phyloP scores from a whole-genome alignment of 148 eudicot species.

The Rhododendron ferrugineum region DNA sequence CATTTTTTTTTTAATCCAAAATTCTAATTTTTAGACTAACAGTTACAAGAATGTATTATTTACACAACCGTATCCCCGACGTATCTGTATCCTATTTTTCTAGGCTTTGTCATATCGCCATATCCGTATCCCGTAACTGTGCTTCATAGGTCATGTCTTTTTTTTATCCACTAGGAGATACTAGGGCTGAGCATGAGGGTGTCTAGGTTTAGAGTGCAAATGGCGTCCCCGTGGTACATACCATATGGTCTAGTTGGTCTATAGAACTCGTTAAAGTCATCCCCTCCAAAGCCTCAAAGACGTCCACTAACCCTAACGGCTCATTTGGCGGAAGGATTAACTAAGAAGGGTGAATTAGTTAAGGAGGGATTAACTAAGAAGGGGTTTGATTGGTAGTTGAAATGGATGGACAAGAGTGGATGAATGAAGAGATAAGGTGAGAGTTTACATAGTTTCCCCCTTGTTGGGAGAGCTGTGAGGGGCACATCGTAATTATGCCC shows the following conservation, averaged over 20 bases:
- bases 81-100: too few species aligned
- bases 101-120: not conserved
- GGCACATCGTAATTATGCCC: not conserved
- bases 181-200: not conserved
- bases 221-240: not conserved
- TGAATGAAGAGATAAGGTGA: not conserved
- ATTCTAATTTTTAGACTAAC: not conserved
- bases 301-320: not conserved
- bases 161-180: not conserved
- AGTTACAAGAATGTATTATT: not conserved
- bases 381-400: too few species aligned
- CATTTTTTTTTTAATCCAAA: not conserved
- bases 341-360: not conserved
- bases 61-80: not conserved
- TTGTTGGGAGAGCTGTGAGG: not conserved
- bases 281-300: not conserved
- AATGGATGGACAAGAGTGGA: too few species aligned
- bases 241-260: not conserved
- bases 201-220: not conserved
- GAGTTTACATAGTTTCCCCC: not conserved
- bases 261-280: not conserved
- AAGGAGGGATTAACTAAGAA: too few species aligned
- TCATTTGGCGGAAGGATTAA: not conserved
- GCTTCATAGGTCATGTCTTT: not conserved
- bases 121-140: not conserved